A percentile compares a stretch with the other conserved stretches of the same genome.
These are phyloP conservation scores for Cyberlindnera maclurae DNA, from an alignment of 805 yeast species.

Conservation along the genomic window DNA sequence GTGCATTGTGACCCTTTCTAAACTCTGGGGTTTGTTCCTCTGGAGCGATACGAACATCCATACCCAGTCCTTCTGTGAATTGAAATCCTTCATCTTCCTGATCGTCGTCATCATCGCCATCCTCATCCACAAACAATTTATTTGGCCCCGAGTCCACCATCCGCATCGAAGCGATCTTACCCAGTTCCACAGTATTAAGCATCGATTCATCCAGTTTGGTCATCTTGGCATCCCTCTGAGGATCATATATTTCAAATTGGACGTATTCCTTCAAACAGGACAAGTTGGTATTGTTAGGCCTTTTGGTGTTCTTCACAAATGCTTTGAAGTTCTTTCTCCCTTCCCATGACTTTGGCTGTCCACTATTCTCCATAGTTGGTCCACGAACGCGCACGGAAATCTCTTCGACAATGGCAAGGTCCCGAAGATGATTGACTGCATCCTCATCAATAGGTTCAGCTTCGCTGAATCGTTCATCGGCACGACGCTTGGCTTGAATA, in stretches of 20 bases:
- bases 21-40: slow-evolving; percentile 15
- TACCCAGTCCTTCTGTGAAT: slow-evolving; percentile 20
- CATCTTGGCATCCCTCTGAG: slow-evolving; percentile 5
- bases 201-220: slow-evolving; percentile 9
- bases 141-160: background rate
- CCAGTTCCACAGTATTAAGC: slow-evolving; percentile 6
- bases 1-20: slow-evolving; percentile 2
- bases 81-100: slow-evolving; percentile 13
- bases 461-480: slow-evolving; percentile 16
- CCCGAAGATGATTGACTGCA: slow-evolving; percentile 25
- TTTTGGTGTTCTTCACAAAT: slow-evolving; percentile 27
- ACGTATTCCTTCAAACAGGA: slow-evolving; percentile 29
- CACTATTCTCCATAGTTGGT: background rate
- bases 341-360: slow-evolving; percentile 19
- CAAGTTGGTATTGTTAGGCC: slow-evolving; percentile 15
- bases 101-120: slow-evolving; percentile 14
- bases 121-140: slow-evolving; percentile 15
- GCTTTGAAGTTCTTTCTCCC: slow-evolving; percentile 33
- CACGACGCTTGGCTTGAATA: slow-evolving; percentile 14
- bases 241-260: slow-evolving; percentile 22
- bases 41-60: slow-evolving; percentile 12
- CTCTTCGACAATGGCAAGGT: slow-evolving; percentile 31
- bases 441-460: slow-evolving; percentile 15
- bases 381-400: slow-evolving; percentile 16
- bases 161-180: background rate